Percentiles rank a stretch among this genome's conserved stretches.
Conservation (phyloP, 2,329 filamentous ascomycete species). For the Xylaria multiplex region DNA sequence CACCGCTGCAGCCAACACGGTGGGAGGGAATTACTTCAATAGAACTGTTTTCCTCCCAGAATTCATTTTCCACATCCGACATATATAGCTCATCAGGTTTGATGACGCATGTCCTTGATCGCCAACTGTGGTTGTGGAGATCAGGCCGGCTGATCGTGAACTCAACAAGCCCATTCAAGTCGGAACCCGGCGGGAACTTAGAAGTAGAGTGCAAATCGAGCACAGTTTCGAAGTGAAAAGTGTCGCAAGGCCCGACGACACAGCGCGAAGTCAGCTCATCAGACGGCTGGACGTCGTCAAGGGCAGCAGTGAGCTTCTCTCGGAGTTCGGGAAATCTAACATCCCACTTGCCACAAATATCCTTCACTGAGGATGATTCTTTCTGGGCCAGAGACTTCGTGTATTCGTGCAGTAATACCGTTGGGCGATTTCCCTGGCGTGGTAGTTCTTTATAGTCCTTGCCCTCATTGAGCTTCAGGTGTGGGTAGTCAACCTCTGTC, state of each 20-base stretch:
- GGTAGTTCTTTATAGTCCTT: conserved; percentile 60
- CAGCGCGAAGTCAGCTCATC: conserved; percentile 50
- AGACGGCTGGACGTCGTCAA: conserved; percentile 56
- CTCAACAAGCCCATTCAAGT: conserved; percentile 69
- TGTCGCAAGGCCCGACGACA: conserved; percentile 59
- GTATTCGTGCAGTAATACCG: conserved; percentile 67
- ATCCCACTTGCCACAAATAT: conserved; percentile 66
- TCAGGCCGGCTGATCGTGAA: conserved; percentile 65
- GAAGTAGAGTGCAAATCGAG: conserved; percentile 67
- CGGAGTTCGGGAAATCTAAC: conserved; percentile 66
- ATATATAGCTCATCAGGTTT: conserved; percentile 65
- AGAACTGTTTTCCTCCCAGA: conserved; percentile 60
- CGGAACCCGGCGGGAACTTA: conserved; percentile 67
- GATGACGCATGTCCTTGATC: conserved; percentile 67
- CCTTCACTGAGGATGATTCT: conserved; percentile 65
- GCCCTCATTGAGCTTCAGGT: conserved; percentile 65
- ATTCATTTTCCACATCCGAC: conserved; percentile 53
- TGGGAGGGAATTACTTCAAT: conserved; percentile 61
- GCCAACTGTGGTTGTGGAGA: conserved; percentile 68
- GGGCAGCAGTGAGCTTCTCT: conserved; percentile 59
- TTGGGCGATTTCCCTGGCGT: conserved; percentile 58
- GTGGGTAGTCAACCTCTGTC: conserved; percentile 58
- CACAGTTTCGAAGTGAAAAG: conserved; percentile 71
- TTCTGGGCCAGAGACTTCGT: conserved; percentile 64
- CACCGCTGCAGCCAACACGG: conserved; percentile 60